Evolutionary conservation across 495 filamentous ascomycete species (phyloP), one percentile per base, ranked within the genome.

Genomic region (Friedmanniomyces endolithicus): DNA sequence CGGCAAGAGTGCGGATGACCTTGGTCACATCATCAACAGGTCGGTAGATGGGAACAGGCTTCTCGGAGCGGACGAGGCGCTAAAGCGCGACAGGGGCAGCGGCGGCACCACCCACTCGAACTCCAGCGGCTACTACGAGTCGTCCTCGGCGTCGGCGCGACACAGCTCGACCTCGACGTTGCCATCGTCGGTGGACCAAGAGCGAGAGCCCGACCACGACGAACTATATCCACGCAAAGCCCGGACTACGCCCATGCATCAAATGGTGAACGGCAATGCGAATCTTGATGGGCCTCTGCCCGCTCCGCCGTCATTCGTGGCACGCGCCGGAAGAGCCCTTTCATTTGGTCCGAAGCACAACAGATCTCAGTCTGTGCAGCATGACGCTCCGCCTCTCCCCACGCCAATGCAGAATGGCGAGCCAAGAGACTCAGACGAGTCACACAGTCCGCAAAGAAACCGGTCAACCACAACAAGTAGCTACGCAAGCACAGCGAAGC

Each of bases 401-500:
- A 39, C 9, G 17, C 29, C 17, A 29, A 33, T 2, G 14, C 11
- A n/a, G 9, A 58, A 50, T 37, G 34, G 58, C 33, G 40, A 43
- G 12, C 35, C 37, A 3, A 34, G 24, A 12, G 24, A 35, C 11
- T 48, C 58, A 6, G 48, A 33, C 2, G 16, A 17, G n/a, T 40
- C 19, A 4, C 40, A 51, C 31, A 58, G 24, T 33, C 41, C 50
- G 35, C 51, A 40, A 22, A 8, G 65, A 23, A 64, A 67, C 17
- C 43, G 65, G 16, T 60, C 68, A 1, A 56, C 62, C 57, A 71
- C 69, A 0, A 61, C 59, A 6, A 68, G 65, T 12, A 70, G 68
- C 56, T 70, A 72, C 53, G 69, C 68, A 1, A 70, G 68, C 53
- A 72, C 69, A 11, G 68, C 68, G 1, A 62, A 63, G n/a, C 57